These are phyloP conservation scores for Cladophialophora bantiana DNA, from an alignment of 2,329 filamentous ascomycete genomes.

Conservation along the genomic window DNA sequence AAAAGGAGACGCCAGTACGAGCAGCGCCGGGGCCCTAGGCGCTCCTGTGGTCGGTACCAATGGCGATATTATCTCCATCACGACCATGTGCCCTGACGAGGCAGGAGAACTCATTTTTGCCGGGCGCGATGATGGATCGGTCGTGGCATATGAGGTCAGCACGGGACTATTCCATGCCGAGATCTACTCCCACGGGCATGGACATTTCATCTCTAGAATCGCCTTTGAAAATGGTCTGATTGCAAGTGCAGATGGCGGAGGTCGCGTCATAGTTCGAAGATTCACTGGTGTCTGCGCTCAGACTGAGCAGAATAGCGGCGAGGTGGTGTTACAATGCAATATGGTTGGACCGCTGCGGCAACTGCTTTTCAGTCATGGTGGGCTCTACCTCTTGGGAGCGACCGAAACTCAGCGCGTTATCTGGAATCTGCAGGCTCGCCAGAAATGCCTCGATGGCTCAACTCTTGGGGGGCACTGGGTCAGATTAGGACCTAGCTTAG, in stretches of 20 bases:
- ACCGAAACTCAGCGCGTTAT: background rate
- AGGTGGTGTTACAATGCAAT: background rate
- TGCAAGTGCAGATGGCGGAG: constrained; percentile 3
- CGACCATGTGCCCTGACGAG: constrained; percentile 12
- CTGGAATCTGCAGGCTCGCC: constrained; percentile 1
- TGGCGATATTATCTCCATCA: constrained; percentile 8
- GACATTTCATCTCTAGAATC: constrained; percentile 5
- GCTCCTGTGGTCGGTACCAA: background rate
- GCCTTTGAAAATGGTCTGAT: constrained; percentile 5
- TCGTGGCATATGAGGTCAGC: constrained; percentile 3
- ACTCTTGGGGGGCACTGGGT: background rate
- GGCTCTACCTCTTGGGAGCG: background rate
- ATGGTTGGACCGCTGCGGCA: background rate
- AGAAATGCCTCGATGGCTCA: background rate
- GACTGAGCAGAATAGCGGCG: background rate
- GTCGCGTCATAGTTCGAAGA: constrained; percentile 6
- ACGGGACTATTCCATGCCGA: background rate
- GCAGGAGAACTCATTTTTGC: constrained; percentile 1
- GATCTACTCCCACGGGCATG: background rate
- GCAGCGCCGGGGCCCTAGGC: background rate
- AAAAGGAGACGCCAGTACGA: background rate
- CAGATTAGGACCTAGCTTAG: background rate
- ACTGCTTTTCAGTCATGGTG: constrained; percentile 2
- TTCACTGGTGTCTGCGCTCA: background rate
- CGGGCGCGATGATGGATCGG: constrained; percentile 13